Percentiles rank a stretch among this genome's conserved stretches.
Conservation (phyloP, 805 yeast species). For the Candida ortonii region DNA sequence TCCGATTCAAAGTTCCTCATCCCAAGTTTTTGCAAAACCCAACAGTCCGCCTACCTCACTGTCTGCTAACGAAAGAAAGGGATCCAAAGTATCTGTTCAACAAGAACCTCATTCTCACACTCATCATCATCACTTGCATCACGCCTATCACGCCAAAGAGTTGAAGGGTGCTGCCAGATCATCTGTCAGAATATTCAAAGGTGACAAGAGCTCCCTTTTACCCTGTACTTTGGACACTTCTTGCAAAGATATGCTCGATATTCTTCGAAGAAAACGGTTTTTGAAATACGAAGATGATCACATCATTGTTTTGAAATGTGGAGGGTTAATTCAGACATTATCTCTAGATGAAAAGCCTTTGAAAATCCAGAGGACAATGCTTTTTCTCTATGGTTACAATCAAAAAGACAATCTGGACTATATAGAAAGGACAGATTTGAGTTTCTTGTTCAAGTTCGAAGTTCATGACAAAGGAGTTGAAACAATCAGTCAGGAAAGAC, state of each 20-base stretch:
- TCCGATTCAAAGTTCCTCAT: conserved; percentile 2
- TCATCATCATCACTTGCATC: conserved; percentile 20
- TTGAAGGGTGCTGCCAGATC: conserved; percentile 32
- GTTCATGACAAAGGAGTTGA: conserved; percentile 65
- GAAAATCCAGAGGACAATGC: conserved; percentile 67
- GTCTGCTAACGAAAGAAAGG: conserved; percentile 2
- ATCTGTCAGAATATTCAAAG: conserved; percentile 68
- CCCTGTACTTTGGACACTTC: conserved; percentile 77
- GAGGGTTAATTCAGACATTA: conserved; percentile 70
- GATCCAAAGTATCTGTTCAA: conserved; percentile 6
- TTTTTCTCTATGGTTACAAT: conserved; percentile 73
- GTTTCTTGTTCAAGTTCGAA: conserved; percentile 77
- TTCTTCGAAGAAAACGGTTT: conserved; percentile 75
- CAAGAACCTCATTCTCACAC: conserved; percentile 10
- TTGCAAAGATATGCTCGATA: conserved; percentile 67
- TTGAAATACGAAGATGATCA: conserved; percentile 67
- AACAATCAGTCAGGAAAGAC: conserved; percentile 30
- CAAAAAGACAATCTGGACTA: conserved; percentile 74
- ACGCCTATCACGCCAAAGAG: conserved; percentile 21
- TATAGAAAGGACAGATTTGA: conserved; percentile 80
- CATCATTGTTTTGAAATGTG: conserved; percentile 71
- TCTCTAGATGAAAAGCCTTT: conserved; percentile 74
- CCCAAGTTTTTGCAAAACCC: background rate
- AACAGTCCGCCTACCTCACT: background rate
- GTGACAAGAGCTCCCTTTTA: conserved; percentile 77